Base-by-base conservation (phyloP, 352 stramenopile genomes). In the Phytophthora cryptogea region DNA sequence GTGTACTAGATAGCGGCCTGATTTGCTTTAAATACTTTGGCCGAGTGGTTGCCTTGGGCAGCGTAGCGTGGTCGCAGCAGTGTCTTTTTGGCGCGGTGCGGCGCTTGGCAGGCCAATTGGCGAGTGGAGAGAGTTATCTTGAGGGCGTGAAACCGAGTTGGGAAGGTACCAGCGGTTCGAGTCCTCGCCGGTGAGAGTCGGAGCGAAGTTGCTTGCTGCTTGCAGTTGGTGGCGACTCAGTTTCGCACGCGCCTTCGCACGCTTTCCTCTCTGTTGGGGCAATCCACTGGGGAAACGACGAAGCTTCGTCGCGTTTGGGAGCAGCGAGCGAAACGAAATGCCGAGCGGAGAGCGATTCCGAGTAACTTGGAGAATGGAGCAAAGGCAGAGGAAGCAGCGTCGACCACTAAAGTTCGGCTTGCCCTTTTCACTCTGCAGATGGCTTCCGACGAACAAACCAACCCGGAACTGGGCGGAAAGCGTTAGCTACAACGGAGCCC, bases 341-440 rank as follows among this genome's bases (percentile, higher is more conserved):
- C 36, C 45, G 50, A 20, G 30, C 14, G 46, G 6, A 8, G 33
- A 30, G 60, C 53, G 32, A 48, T 43, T 45, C 32, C 63, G 13
- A 44, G 55, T 17, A 48, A 66, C 41, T 70, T 67, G 55, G 42
- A 66, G 44, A 69, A 69, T 70, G 54, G 35, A 57, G 56, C 13
- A 20, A 58, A 52, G 37, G 32, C 30, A 48, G 17, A 31, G 31
- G 16, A 51, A 17, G 20, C 20, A 3, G 20, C 20, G 20, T 37
- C 54, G 40, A 74, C 55, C 55, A 74, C 42, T 64, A 64, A 72
- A 66, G 52, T 74, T 71, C 57, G 49, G 48, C 27, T 66, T 70
- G 44, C 55, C 52, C 51, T 59, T 67, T 59, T 58, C 55, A 39
- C 62, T 49, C 33, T 57, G 53, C 59, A 68, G 53, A 65, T 72